Evolutionary conservation across 768 basidiomycete genomes (phyloP), one percentile per base, ranked within the genome.

Genomic region (Auriculariales sp.): DNA sequence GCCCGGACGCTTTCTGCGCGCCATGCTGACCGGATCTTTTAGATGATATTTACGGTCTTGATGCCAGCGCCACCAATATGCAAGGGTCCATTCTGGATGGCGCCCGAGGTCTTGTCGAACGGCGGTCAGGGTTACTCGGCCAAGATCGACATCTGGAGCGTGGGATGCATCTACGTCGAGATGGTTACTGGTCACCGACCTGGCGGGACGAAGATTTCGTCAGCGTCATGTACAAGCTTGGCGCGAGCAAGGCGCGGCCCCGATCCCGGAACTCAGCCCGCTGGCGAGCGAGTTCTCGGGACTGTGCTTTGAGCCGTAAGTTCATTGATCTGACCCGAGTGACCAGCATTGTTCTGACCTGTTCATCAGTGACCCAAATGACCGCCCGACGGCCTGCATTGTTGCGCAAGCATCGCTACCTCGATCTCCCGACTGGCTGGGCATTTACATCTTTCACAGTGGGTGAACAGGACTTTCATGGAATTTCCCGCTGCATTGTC

Each of bases 51-150:
- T 80, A 86, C 55, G 74, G 80, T 48, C 77, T 77, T 57, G 56
- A 66, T 52, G 85, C 78, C n/a, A 85, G 85, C 46, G 81, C 78
- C 54, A 94, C 92, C 2, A 86, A 88, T 19, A 92, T 99, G 90
- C 87, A 91, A 62, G 95, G 95, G 24, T 93, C 93, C 17, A 86
- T 98, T 95, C 63, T 99, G 95, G 94, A 97, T 98, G 94, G 93
- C 93, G 9, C 93, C 93, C 0, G 93, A 91, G 68, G 89, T 95
- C 49, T 77, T 91, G 52, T 82, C 90, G 54, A 81, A 85, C 30
- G 78, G 84, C 62, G 81, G 82, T 63, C 83, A 84, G 57, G 59
- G 64, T 48, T 98, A 98, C 64, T 93, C 90, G 57, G 89, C 84
- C 60, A 98, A 99, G 68, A 81, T 95, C 46, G 95, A 99, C 61